phyloP scores from a whole-genome alignment of 139 green algal genomes.

The Auxenochlorella pyrenoidosa region DNA sequence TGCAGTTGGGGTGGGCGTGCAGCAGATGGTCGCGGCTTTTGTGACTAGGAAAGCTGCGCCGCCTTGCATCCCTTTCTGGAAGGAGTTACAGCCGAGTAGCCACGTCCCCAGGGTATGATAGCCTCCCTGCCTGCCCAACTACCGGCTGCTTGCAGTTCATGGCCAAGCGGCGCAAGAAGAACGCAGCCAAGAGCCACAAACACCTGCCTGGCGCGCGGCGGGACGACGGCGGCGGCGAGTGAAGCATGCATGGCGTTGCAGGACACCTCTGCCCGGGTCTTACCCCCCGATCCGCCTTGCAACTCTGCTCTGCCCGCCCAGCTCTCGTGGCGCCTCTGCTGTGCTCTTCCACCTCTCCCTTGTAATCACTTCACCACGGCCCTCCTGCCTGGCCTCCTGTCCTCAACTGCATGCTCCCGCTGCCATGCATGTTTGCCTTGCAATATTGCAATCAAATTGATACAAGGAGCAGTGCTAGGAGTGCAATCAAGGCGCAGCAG shows the following conservation, averaged over 20 bases:
- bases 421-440: not conserved
- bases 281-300: too few relatives aligned
- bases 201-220: constrained; percentile 61
- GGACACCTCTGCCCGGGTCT: not conserved
- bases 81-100: too few relatives aligned
- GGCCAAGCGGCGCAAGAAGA: constrained; percentile 87
- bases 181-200: constrained; percentile 89
- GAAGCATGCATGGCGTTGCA: not conserved
- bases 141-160: constrained; percentile 60
- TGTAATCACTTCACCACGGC: not conserved
- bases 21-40: too few relatives aligned
- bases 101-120: not conserved
- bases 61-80: too few relatives aligned
- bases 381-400: not conserved
- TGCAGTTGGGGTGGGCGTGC: too few relatives aligned
- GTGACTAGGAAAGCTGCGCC: too few relatives aligned
- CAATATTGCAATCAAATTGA: too few relatives aligned
- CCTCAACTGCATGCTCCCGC: not conserved
- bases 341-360: not conserved
- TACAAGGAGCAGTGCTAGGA: too few relatives aligned
- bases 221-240: not conserved
- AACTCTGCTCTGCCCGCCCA: too few relatives aligned
- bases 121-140: not conserved
- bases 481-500: too few relatives aligned
- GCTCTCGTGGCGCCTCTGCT: not conserved